phyloP scores from a whole-genome alignment of 345 rosid genomes.

The Salix viminalis region DNA sequence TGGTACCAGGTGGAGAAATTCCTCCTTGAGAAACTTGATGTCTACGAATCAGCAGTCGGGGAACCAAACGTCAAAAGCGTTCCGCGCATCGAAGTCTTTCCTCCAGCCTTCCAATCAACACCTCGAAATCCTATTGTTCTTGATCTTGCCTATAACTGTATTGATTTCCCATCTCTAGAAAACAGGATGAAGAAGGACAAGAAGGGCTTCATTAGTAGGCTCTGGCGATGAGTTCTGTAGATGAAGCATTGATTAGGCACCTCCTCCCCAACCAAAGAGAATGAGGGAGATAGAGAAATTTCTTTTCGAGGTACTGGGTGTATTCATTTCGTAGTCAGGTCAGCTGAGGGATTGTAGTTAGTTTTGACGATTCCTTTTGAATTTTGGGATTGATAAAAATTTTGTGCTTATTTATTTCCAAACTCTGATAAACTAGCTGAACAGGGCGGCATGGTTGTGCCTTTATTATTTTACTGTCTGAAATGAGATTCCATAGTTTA shows the following conservation, averaged over 20 bases:
- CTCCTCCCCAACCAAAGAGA: neutral
- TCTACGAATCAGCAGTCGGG: conserved; percentile 72
- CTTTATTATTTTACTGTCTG: neutral
- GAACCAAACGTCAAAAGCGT: conserved; percentile 53
- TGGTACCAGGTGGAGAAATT: conserved; percentile 58
- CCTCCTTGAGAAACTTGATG: conserved; percentile 74
- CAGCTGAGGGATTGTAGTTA: neutral
- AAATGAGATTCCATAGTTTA: neutral
- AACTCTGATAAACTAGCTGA: neutral
- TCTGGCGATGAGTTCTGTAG: conserved; percentile 46
- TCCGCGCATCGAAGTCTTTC: conserved; percentile 77
- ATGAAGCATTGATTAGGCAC: neutral
- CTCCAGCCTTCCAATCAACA: conserved; percentile 64
- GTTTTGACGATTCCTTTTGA: neutral
- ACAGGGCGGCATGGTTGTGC: neutral
- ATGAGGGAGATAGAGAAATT: neutral
- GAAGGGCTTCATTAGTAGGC: conserved; percentile 70
- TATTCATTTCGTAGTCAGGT: conserved; percentile 1
- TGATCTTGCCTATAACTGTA: conserved; percentile 65
- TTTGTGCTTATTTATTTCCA: neutral
- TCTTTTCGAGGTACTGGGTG: neutral
- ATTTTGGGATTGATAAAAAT: neutral
- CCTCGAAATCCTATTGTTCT: conserved; percentile 81
- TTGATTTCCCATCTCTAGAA: conserved; percentile 78
- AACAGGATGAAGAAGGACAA: conserved; percentile 77